Evolutionary conservation across 2,329 filamentous ascomycete genomes (phyloP), one percentile per base, ranked within the genome.

Genomic region (Kalaharituber pfeilii): DNA sequence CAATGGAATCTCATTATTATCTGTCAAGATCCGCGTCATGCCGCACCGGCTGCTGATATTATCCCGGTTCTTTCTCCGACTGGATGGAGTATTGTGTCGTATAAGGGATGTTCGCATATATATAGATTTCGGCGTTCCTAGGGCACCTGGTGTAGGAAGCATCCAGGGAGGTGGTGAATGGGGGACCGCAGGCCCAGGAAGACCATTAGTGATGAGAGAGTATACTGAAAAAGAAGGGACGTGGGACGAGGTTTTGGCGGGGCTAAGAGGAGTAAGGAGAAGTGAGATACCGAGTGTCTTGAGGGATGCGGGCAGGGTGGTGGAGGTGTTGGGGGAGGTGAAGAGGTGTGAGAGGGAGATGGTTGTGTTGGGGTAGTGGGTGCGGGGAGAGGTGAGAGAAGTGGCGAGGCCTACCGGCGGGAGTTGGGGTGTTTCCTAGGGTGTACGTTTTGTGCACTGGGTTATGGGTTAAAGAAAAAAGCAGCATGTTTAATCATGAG

Each of bases 11-110:
- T 86, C 86, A 27, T 76, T 95, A 66, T 74, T 93, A 56, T 93
- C 82, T 58, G 86, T 84, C 69, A 98, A 98, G 73, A 73, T 96
- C 51, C 77, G 91, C 56, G 89, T 96, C 54, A 95, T 96, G 81
- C 86, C 88, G 53, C 79, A 82, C 63, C 76, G 91, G 53, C 80
- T 98, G 70, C 75, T 98, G 53, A 73, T 98, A 57, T 76, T 98
- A 2, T 80, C 79, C 61, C 77, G 91, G 24, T 81, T 95, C 66
- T 98, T 94, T 69, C 85, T 98, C 82, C 77, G 91, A 56, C 73
- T 98, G 36, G 91, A 98, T 65, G 83, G 86, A 64, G 91, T 98
- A 47, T 66, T 98, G 44, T 77, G 95, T 56, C 76, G 91, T 55
- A 78, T 98, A 55, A 76, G 89, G 53, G 91, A 98, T 66, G 96